A percentile compares a stretch with the other conserved stretches of the same genome.
Evolutionary conservation across 148 eudicot genomes (phyloP).

Genomic region (Vaccinium corymbosum): DNA sequence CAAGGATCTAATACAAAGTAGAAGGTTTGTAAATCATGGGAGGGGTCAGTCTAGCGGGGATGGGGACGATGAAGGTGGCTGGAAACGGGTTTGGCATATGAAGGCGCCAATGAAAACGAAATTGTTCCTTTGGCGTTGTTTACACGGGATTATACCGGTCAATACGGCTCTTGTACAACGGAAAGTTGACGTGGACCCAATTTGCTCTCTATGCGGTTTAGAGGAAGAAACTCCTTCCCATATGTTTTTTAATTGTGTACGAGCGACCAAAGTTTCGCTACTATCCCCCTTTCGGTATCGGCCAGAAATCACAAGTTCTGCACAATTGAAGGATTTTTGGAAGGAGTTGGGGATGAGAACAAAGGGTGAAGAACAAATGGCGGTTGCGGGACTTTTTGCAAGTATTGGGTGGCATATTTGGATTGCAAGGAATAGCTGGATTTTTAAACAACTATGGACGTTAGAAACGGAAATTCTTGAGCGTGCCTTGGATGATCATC

Average conservation of each 20-base stretch:
- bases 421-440: background rate
- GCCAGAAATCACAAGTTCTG: background rate
- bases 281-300: background rate
- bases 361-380: background rate
- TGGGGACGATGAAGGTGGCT: too few relatives aligned
- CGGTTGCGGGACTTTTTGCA: background rate
- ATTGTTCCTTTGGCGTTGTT: too few relatives aligned
- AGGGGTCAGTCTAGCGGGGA: too few relatives aligned
- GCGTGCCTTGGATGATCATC: background rate
- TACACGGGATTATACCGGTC: background rate
- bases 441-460: background rate
- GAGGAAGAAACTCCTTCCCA: background rate
- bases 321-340: background rate
- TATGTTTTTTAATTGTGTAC: background rate
- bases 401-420: background rate
- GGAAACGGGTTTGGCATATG: too few relatives aligned
- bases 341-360: background rate
- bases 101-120: too few relatives aligned
- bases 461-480: background rate
- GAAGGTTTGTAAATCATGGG: too few relatives aligned
- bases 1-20: too few relatives aligned
- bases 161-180: background rate
- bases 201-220: background rate
- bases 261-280: background rate
- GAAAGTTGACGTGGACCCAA: background rate